Evolutionary conservation across 257 asterid species (phyloP).

Genomic region (Fraxinus americana): DNA sequence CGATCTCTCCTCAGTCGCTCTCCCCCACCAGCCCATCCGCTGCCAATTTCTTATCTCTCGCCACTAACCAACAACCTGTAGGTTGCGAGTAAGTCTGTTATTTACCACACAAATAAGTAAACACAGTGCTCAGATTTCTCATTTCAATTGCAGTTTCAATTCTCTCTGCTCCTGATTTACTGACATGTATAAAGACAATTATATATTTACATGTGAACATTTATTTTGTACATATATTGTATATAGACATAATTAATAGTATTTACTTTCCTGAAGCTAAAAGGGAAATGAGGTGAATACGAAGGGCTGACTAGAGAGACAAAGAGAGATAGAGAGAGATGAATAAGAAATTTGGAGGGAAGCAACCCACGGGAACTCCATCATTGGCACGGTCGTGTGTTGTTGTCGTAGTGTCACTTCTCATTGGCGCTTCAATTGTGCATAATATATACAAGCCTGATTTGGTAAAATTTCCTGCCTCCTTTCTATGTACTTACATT

Average conservation of each 20-base stretch:
- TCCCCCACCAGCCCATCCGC: not conserved
- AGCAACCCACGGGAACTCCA: constrained; percentile 74
- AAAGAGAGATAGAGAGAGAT: constrained; percentile 21
- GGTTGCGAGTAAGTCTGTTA: too few species aligned
- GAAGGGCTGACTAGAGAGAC: not conserved
- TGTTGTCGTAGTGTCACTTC: constrained; percentile 70
- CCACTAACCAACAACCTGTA: not conserved
- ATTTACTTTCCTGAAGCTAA: not conserved
- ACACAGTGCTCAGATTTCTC: not conserved
- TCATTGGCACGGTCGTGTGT: constrained; percentile 77
- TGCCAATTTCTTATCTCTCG: not conserved
- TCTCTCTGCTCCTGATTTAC: not conserved
- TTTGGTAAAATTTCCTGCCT: constrained; percentile 41
- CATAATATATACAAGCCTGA: constrained; percentile 80
- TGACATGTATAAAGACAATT: not conserved
- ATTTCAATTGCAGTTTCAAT: not conserved
- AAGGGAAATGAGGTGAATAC: not conserved
- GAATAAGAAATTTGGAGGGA: constrained; percentile 74
- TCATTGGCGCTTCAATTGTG: constrained; percentile 79
- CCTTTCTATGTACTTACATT: not conserved
- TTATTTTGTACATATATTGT: not conserved
- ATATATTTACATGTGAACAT: not conserved
- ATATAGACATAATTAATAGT: not conserved
- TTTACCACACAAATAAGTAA: too few species aligned
- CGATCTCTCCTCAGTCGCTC: not conserved